Base-by-base conservation (phyloP, 2,329 filamentous ascomycete species). In the Alternaria dauci region DNA sequence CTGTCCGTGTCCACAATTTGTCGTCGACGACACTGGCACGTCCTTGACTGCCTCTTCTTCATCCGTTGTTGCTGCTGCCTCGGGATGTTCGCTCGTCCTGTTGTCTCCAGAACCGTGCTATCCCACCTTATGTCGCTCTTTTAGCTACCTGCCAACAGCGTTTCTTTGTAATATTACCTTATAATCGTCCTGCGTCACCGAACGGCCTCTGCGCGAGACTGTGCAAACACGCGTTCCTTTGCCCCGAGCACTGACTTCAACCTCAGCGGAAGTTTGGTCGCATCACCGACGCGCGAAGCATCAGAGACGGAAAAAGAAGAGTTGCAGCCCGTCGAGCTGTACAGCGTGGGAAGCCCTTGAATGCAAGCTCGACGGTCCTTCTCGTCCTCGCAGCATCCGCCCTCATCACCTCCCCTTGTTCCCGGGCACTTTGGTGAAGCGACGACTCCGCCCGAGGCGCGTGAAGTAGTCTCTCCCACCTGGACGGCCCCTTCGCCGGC, bases 401-500 rank as follows among this genome's bases (percentile, higher is more conserved):
- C 72, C 23, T 76, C 77, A 52, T 78, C 78, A 59, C 76, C 77
- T 46, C 74, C 71, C 63, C 69, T 71, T 67, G 73, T 69, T 57
- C 61, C 69, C 52, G 69, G 64, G 63, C 62, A 65, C 47, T 63
- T 66, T 42, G 67, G 67, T 60, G 67, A 74, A 67, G 63, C 67
- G 39, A 52, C 62, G 57, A 69, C 63, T 58, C 65, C 58, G 26
- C 38, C 68, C 39, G 62, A 69, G 64, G 70, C 69, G 59, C 67
- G 63, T 52, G 67, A 66, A 62, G 67, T 63, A 58, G 64, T 66
- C 41, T 78, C 76, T 30, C 75, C 76, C 52, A 72, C 75, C 51
- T 79, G 76, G 76, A 77, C 76, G 46, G 75, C 76, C 48, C 74
- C 75, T 44, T 80, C 78, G 8, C 78, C 78, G 16, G 78, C 78